Percentiles rank a stretch among this genome's conserved stretches.
These are phyloP conservation scores for Ottelia alismoides DNA, from an alignment of 106 monocot species.

Conservation along the genomic window DNA sequence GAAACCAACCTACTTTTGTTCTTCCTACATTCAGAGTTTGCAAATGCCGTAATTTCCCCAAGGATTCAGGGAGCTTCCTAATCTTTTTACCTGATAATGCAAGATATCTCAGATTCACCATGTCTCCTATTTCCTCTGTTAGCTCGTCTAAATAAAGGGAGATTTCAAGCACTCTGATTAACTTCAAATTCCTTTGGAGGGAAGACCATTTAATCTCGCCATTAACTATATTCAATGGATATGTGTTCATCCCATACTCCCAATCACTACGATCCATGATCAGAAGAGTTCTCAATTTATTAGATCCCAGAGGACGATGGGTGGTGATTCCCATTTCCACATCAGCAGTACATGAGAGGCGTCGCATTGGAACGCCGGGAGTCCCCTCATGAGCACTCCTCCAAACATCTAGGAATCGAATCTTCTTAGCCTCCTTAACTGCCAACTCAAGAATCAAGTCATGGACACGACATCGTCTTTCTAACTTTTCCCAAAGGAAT, in stretches of 20 bases:
- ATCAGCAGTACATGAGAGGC: too few species aligned
- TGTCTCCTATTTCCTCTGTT: conserved; percentile 18
- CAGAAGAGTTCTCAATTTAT: conserved; percentile 1
- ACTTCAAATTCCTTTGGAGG: conserved; percentile 1
- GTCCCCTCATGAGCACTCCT: too few species aligned
- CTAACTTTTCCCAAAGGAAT: too few species aligned
- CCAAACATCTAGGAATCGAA: neutral
- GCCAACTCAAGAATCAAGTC: conserved; percentile 23
- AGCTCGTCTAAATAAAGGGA: neutral
- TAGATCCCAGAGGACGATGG: neutral
- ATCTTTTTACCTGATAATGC: conserved; percentile 11
- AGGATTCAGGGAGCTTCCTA: conserved; percentile 8
- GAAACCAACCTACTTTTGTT: conserved; percentile 3
- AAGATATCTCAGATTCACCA: conserved; percentile 26
- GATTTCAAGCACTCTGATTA: conserved; percentile 26
- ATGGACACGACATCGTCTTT: conserved; percentile 27
- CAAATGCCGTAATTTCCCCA: conserved; percentile 11
- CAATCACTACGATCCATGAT: too few species aligned
- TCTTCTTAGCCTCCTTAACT: conserved; percentile 12
- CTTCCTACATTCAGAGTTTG: conserved; percentile 23
- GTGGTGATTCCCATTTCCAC: too few species aligned
- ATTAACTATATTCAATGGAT: too few species aligned
- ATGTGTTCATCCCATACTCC: neutral
- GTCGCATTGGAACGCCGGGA: neutral
- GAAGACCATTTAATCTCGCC: too few species aligned